Evolutionary conservation across 768 basidiomycete species (phyloP).

Genomic region (Boletus vinaceobasis): DNA sequence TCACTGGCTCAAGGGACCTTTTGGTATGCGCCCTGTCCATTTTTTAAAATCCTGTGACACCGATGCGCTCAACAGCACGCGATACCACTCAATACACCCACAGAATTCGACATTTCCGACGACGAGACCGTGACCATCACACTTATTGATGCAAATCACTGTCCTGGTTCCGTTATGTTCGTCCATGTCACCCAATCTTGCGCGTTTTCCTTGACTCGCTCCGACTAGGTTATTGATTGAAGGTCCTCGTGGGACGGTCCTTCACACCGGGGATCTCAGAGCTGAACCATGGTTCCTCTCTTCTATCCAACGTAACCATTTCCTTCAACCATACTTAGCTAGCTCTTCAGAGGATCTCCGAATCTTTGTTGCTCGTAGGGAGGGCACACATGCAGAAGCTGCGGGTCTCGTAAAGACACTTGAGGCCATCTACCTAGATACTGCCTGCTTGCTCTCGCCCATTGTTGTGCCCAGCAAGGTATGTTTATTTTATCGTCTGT

Average conservation of each 20-base stretch:
- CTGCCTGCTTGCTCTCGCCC: constrained; percentile 57
- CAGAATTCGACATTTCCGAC: constrained; percentile 52
- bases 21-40: constrained; percentile 7
- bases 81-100: constrained; percentile 63
- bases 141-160: constrained; percentile 89
- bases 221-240: constrained; percentile 79
- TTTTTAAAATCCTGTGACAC: not conserved
- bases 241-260: constrained; percentile 61
- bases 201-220: not conserved
- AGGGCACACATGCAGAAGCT: constrained; percentile 22
- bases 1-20: constrained; percentile 60
- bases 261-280: constrained; percentile 93
- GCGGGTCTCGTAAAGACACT: constrained; percentile 44
- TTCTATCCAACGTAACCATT: constrained; percentile 62
- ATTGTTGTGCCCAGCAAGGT: constrained; percentile 62
- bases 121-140: constrained; percentile 68
- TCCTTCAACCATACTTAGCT: constrained; percentile 67
- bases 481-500: not conserved
- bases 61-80: constrained; percentile 40
- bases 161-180: constrained; percentile 91
- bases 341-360: constrained; percentile 20
- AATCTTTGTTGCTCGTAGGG: constrained; percentile 25
- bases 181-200: constrained; percentile 17
- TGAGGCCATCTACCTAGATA: constrained; percentile 83
- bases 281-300: constrained; percentile 82